Percentiles rank a stretch among this genome's conserved stretches.
Evolutionary conservation across 305 asterid genomes (phyloP).

Genomic region (Plantago coronopus): DNA sequence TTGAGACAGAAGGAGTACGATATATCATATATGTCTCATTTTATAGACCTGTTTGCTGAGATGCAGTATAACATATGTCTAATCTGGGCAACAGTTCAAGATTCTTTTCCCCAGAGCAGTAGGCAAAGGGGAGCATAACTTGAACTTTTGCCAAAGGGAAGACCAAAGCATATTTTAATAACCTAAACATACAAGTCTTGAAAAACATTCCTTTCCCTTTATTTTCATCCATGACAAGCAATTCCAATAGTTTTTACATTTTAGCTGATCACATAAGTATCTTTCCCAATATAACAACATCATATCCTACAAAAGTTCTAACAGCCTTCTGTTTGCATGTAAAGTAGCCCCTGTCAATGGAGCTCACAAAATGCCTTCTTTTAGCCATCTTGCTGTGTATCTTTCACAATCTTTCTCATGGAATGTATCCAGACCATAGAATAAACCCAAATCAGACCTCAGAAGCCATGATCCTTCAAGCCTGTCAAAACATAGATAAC

Average conservation of each 20-base stretch:
- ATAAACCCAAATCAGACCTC: conserved; percentile 24
- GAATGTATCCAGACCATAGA: conserved; percentile 19
- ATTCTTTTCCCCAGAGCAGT: conserved; percentile 12
- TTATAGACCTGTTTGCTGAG: too few relatives aligned
- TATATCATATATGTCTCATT: too few relatives aligned
- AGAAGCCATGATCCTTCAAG: conserved; percentile 48
- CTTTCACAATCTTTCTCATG: conserved; percentile 32
- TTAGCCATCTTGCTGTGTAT: conserved; percentile 32
- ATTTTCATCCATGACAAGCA: conserved; percentile 43
- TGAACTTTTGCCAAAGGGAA: conserved; percentile 41
- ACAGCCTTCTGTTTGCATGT: conserved; percentile 3
- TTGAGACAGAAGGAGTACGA: too few relatives aligned
- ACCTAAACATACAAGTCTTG: conserved; percentile 13
- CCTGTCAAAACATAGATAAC: conserved; percentile 46
- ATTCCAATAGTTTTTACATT: conserved; percentile 28
- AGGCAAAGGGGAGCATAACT: conserved; percentile 44
- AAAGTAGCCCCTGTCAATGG: conserved; percentile 29
- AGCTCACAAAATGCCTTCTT: conserved; percentile 24
- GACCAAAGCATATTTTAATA: conserved; percentile 39
- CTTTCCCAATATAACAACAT: conserved; percentile 1
- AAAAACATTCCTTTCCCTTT: conserved; percentile 37
- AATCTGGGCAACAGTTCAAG: background rate
- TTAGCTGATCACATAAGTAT: conserved; percentile 11
- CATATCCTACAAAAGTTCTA: background rate
- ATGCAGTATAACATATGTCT: too few relatives aligned